A percentile compares a stretch with the other conserved stretches of the same genome.
phyloP scores from a whole-genome alignment of 78 protist species.

The Planoprotostelium fungivorum region DNA sequence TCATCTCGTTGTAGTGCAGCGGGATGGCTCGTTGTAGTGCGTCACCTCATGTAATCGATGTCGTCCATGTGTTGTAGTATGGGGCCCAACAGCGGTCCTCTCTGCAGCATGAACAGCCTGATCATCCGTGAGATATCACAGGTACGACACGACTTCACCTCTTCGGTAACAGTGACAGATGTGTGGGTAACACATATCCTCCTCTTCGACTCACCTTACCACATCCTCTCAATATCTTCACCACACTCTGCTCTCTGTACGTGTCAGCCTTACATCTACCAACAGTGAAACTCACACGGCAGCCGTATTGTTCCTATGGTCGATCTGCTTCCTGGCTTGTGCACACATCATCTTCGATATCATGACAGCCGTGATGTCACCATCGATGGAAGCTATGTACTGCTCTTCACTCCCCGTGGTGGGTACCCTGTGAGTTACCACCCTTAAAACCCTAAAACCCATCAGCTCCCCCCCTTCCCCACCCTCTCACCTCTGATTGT shows the following conservation, averaged over 20 bases:
- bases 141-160: no score
- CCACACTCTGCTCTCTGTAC: not conserved
- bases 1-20: no score
- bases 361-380: not conserved
- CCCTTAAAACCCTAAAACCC: not conserved
- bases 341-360: not conserved
- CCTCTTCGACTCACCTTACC: not conserved
- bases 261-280: not conserved
- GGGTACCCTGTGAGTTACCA: not conserved
- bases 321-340: not conserved
- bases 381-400: not conserved
- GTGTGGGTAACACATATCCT: not conserved
- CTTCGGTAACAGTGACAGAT: not conserved
- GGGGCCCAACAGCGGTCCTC: not conserved
- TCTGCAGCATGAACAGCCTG: not conserved
- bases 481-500: not conserved
- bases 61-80: conserved; percentile 2
- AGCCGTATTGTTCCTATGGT: not conserved
- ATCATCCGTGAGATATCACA: no score
- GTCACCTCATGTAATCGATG: not conserved
- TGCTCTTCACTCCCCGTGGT: not conserved
- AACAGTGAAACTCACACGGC: no score
- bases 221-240: not conserved
- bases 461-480: not conserved
- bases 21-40: no score